phyloP scores from a whole-genome alignment of 2,329 filamentous ascomycete genomes.

The Sporothrix phasma region DNA sequence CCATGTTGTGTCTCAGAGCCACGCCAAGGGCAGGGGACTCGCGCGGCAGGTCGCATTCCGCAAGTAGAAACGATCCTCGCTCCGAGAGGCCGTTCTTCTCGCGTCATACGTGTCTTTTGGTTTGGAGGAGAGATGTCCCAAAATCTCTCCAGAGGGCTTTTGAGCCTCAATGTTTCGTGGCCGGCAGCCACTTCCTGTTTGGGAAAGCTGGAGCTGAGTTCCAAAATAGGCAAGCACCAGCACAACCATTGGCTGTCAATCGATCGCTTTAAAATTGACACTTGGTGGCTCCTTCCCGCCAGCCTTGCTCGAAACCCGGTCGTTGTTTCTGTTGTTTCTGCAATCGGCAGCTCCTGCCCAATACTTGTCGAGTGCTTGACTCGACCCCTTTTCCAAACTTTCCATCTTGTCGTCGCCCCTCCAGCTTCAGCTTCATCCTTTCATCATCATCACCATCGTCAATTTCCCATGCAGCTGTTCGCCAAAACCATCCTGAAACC shows the following conservation, averaged over 20 bases:
- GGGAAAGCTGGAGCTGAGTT: background rate
- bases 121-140: too few relatives aligned
- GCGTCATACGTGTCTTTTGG: background rate
- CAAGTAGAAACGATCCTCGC: background rate
- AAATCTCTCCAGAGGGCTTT: too few relatives aligned
- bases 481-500: background rate
- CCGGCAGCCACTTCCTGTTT: background rate
- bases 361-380: background rate
- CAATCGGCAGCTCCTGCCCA: background rate
- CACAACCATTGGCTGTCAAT: background rate
- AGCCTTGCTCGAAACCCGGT: background rate
- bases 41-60: conserved; percentile 2
- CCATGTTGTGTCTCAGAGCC: background rate
- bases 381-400: background rate
- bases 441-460: background rate
- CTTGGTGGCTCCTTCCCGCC: background rate
- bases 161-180: background rate
- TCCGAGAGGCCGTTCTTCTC: background rate
- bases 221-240: background rate
- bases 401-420: background rate
- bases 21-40: background rate
- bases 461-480: background rate
- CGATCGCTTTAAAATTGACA: background rate
- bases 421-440: background rate
- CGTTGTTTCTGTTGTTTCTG: conserved; percentile 2